These are phyloP conservation scores for Myxozyma monticola DNA, from an alignment of 805 yeast genomes.

Conservation along the genomic window DNA sequence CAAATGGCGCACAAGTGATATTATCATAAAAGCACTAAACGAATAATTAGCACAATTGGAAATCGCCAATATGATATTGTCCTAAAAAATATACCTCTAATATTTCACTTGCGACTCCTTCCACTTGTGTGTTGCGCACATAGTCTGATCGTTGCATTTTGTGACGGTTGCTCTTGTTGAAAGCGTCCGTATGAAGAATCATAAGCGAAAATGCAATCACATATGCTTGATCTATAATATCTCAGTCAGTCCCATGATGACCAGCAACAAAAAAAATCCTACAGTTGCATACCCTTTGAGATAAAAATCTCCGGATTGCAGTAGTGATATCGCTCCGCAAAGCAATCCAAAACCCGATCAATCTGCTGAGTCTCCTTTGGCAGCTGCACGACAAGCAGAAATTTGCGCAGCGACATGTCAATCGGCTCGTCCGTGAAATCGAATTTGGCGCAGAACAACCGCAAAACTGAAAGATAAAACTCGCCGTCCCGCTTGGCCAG, in stretches of 20 bases:
- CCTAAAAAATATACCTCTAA: conserved; percentile 44
- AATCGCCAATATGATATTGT: background rate
- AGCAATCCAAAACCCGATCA: conserved; percentile 61
- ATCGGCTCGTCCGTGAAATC: conserved; percentile 57
- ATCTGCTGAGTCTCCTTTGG: conserved; percentile 78
- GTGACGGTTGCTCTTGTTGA: conserved; percentile 63
- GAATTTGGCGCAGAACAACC: conserved; percentile 43
- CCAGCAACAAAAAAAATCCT: background rate
- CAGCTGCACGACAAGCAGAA: conserved; percentile 57
- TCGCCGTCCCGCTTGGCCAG: conserved; percentile 38
- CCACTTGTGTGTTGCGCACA: conserved; percentile 46
- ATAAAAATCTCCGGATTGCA: conserved; percentile 45
- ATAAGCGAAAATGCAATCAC: conserved; percentile 63
- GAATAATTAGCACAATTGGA: background rate
- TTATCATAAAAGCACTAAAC: conserved; percentile 66
- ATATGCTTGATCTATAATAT: conserved; percentile 54
- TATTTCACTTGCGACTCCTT: conserved; percentile 41
- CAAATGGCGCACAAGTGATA: conserved; percentile 59
- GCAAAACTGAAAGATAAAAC: conserved; percentile 37
- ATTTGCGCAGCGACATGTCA: conserved; percentile 62
- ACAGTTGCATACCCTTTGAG: conserved; percentile 6
- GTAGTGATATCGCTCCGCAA: conserved; percentile 53
- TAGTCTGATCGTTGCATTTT: conserved; percentile 70
- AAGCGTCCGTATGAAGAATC: conserved; percentile 73
- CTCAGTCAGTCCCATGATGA: background rate